Evolutionary conservation across 768 basidiomycete genomes (phyloP).

Genomic region (Leucocoprinus birnbaumii): DNA sequence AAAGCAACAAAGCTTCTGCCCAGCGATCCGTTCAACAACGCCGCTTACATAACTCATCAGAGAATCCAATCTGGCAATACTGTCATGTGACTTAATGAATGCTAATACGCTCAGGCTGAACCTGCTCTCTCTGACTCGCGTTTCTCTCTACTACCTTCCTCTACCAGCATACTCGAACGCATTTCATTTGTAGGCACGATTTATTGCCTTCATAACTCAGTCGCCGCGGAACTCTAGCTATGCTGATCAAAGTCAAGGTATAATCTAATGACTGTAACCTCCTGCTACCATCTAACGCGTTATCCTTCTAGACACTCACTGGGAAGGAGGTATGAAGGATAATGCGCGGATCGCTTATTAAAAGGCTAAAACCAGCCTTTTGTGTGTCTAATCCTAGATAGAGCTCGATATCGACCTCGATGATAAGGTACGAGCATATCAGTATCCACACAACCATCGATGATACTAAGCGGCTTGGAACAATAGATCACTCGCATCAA

Average conservation of each 20-base stretch:
- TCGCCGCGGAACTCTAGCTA: slow-evolving; percentile 32
- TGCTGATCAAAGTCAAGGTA: slow-evolving; percentile 93
- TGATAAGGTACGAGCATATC: slow-evolving; percentile 59
- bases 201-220: background rate
- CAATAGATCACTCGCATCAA: slow-evolving; percentile 88
- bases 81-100: slow-evolving; percentile 1
- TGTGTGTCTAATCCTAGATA: slow-evolving; percentile 48
- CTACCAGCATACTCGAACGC: background rate
- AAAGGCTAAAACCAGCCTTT: slow-evolving; percentile 9
- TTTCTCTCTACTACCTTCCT: slow-evolving; percentile 2
- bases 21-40: too few relatives aligned
- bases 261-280: slow-evolving; percentile 12
- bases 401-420: slow-evolving; percentile 93
- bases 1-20: too few relatives aligned
- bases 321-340: slow-evolving; percentile 82
- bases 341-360: slow-evolving; percentile 1
- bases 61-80: too few relatives aligned
- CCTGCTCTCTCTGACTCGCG: background rate
- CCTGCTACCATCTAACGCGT: slow-evolving; percentile 6
- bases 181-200: background rate
- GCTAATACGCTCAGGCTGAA: background rate
- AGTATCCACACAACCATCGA: background rate
- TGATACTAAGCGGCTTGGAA: background rate
- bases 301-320: slow-evolving; percentile 72
- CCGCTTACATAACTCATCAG: too few relatives aligned